Evolutionary conservation across 768 basidiomycete species (phyloP), one percentile per base, ranked within the genome.

Genomic region (Hirschioporus abietinus): DNA sequence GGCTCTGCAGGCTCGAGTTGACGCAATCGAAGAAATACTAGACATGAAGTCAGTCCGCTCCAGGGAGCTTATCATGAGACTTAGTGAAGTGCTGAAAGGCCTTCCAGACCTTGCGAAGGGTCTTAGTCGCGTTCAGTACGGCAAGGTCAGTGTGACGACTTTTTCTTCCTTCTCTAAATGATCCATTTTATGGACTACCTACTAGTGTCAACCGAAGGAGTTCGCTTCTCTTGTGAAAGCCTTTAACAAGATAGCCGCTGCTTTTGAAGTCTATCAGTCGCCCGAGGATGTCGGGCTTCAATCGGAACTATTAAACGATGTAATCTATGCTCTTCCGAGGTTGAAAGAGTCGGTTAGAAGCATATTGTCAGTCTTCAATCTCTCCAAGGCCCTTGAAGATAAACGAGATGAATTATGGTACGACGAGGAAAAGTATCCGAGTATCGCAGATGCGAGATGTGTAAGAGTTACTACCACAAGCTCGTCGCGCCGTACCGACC

Each of bases 101-200:
- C 81, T 95, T n/a, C 95, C 95, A 0, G 95, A 98, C 74, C 85
- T 98, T 60, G 87, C 91, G 0, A 90, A 86, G 73, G 96, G 96
- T 0, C 78, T 99, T 18, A 90, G 88, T 68, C 81, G 95, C 34
- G 91, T 98, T 35, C 93, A 96, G 72, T 96, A 96, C 71, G 92
- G 94, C 61, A 92, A 94, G 80, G 93, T 94, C 69, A 70, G 80
- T 30, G 30, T 68, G n/a, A 58, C 30, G 30, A 15, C 24, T 27
- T 25, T 30, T 27, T 60, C 65, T 64, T 62, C 60, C 24, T 63
- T 1, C 52, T 35, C 52, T 34, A 9, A 64, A 65, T 23, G 24
- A 15, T 42, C 60, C 30, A 42, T 20, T 59, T 42, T 26, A 12
- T 9, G 1, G 27, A 15, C 26, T 60, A 63, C 35, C 4, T 69